Percentiles rank a stretch among this genome's conserved stretches.
phyloP scores from a whole-genome alignment of 2,329 filamentous ascomycete genomes.

The Trichoderma sp. region DNA sequence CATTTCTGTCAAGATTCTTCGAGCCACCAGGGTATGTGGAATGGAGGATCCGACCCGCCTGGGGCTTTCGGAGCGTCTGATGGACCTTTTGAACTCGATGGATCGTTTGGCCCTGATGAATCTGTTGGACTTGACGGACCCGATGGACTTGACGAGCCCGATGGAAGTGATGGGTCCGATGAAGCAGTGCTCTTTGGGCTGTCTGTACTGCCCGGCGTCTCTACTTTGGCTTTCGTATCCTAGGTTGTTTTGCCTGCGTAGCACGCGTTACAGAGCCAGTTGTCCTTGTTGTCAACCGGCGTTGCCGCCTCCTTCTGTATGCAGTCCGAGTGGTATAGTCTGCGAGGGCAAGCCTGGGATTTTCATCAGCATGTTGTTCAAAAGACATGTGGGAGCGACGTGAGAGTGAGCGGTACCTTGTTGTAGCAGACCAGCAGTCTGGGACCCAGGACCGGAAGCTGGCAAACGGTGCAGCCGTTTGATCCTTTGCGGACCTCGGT shows the following conservation, averaged over 20 bases:
- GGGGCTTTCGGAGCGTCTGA: too few species aligned
- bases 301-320: slow-evolving; percentile 43
- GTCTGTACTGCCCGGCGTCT: background rate
- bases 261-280: slow-evolving; percentile 49
- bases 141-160: too few species aligned
- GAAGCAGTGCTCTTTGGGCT: background rate
- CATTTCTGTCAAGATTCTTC: background rate
- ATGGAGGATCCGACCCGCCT: background rate
- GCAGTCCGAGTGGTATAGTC: slow-evolving; percentile 55
- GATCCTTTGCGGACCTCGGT: slow-evolving; percentile 47
- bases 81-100: background rate
- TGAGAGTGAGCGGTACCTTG: slow-evolving; percentile 44
- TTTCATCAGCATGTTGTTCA: background rate
- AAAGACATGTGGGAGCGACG: background rate
- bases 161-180: background rate
- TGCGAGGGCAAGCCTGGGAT: slow-evolving; percentile 45
- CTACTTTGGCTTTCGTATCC: slow-evolving; percentile 1
- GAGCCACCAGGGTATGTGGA: background rate
- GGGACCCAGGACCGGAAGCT: slow-evolving; percentile 52
- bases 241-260: slow-evolving; percentile 10
- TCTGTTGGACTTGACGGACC: too few species aligned
- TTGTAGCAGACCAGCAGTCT: slow-evolving; percentile 54
- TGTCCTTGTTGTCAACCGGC: slow-evolving; percentile 39
- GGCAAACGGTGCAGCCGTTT: slow-evolving; percentile 53
- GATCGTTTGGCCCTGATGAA: too few species aligned